Percentiles rank a stretch among this genome's conserved stretches.
phyloP scores from a whole-genome alignment of 164 flowering plant species.

The Sedum album region DNA sequence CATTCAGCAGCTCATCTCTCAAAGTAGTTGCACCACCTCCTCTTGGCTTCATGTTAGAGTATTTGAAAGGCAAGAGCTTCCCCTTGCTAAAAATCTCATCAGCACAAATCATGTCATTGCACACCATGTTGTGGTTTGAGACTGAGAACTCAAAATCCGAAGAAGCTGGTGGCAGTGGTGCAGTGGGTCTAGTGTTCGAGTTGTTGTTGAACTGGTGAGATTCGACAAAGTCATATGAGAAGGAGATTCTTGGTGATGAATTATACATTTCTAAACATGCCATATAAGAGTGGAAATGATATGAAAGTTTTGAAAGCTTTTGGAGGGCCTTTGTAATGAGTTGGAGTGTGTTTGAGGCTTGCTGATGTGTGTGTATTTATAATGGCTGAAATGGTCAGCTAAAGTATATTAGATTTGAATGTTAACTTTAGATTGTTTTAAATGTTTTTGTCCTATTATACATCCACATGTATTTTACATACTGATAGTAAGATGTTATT shows the following conservation, averaged over 20 bases:
- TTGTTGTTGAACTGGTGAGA: slow-evolving; percentile 20
- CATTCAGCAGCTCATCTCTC: slow-evolving; percentile 48
- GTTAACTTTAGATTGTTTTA: background rate
- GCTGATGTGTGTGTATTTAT: background rate
- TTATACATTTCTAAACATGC: slow-evolving; percentile 12
- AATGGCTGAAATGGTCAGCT: background rate
- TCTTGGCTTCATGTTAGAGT: slow-evolving; percentile 16
- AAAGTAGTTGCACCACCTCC: slow-evolving; percentile 29
- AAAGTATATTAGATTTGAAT: background rate
- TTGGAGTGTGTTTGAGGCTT: background rate
- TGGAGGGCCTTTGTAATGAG: too few relatives aligned
- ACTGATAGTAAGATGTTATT: too few relatives aligned
- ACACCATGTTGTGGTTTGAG: slow-evolving; percentile 42
- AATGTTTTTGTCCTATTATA: background rate
- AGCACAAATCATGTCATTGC: slow-evolving; percentile 22
- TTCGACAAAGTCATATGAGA: slow-evolving; percentile 55
- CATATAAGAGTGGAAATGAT: background rate
- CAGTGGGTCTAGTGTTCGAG: slow-evolving; percentile 8
- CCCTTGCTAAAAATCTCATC: slow-evolving; percentile 73
- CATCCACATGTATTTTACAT: background rate
- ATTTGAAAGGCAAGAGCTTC: slow-evolving; percentile 50
- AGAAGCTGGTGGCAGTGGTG: slow-evolving; percentile 21
- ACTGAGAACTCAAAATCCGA: slow-evolving; percentile 70
- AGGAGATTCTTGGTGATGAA: slow-evolving; percentile 77
- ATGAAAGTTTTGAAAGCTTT: background rate